Base-by-base conservation (phyloP, 345 rosid genomes). In the Acer negundo region DNA sequence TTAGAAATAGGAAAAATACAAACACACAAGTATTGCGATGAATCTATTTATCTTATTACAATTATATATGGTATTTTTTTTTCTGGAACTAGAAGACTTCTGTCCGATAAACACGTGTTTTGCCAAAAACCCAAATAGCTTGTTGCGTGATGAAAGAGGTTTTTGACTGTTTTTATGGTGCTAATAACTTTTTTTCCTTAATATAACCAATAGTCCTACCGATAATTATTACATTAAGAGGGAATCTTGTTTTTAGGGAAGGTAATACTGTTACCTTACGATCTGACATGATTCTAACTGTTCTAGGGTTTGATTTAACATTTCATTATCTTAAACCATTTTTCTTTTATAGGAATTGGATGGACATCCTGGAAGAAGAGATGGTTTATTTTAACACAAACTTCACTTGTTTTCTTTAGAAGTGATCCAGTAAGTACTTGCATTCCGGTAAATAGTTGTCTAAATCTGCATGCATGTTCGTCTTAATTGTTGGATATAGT, bases 311-410 rank as follows among this genome's bases (percentile, higher is more conserved):
- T 40, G 38, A 11, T 51, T 51, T 13, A 75, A 31, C 9, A 35
- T 35, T 35, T 53, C 55, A 67, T 53, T 38, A 22, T 55, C 38
- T 74, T 13, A 20, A 74, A 22, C 69, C 6, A 7, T 47, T 11
- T 62, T 49, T 28, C 40, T 66, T 46, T 11, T 62, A 55, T 66
- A 89, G 96, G 96, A 80, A 88, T 91, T 81, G 96, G 96, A 72
- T 91, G 96, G 96, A 91, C 96, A 73, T 87, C 93, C 7, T 91
- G 93, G 96, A 91, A 90, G 84, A 91, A 90, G 76, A 82, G 93
- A 69, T 90, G 93, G 96, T 91, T 91, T 80, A 88, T 90, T 79
- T 82, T 91, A 68, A 90, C 93, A 38, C 84, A 85, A 62, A 91
- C 89, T 44, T 91, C 96, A 16, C 75, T 91, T 74, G 93, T 91